These are phyloP conservation scores for Crinitomyces ghanaensis DNA, from an alignment of 805 yeast species.

Conservation along the genomic window DNA sequence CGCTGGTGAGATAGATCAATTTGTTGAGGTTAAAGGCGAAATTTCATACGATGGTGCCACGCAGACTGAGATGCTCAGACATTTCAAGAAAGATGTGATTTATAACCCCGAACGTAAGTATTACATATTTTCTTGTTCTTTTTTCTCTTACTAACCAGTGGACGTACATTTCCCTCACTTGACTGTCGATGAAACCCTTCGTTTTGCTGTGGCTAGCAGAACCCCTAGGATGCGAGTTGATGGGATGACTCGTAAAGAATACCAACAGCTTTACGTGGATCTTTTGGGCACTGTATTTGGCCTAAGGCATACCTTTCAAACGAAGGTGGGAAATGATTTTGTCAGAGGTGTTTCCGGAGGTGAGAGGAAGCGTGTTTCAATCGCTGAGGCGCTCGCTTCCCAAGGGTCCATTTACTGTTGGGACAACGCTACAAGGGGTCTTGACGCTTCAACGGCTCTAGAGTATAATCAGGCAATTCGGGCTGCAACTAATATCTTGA, in stretches of 20 bases:
- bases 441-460: slow-evolving; percentile 74
- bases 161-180: slow-evolving; percentile 70
- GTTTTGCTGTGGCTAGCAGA: slow-evolving; percentile 58
- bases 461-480: slow-evolving; percentile 61
- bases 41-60: slow-evolving; percentile 51
- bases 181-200: slow-evolving; percentile 62
- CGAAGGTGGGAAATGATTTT: slow-evolving; percentile 50
- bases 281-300: slow-evolving; percentile 46
- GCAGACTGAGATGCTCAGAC: slow-evolving; percentile 46
- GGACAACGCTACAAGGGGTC: slow-evolving; percentile 80
- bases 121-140: slow-evolving; percentile 5
- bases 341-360: slow-evolving; percentile 76
- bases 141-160: slow-evolving; percentile 23
- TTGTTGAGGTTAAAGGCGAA: slow-evolving; percentile 41
- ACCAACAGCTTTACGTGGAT: slow-evolving; percentile 37
- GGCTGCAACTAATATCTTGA: slow-evolving; percentile 42
- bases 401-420: slow-evolving; percentile 57
- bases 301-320: slow-evolving; percentile 45
- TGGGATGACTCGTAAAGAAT: slow-evolving; percentile 36
- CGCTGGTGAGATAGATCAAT: slow-evolving; percentile 43
- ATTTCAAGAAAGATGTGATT: slow-evolving; percentile 40
- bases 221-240: slow-evolving; percentile 45
- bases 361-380: slow-evolving; percentile 74
- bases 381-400: slow-evolving; percentile 63
- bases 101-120: slow-evolving; percentile 28